Evolutionary conservation across 805 yeast species (phyloP).

Genomic region (Wickerhamiella siamensis): DNA sequence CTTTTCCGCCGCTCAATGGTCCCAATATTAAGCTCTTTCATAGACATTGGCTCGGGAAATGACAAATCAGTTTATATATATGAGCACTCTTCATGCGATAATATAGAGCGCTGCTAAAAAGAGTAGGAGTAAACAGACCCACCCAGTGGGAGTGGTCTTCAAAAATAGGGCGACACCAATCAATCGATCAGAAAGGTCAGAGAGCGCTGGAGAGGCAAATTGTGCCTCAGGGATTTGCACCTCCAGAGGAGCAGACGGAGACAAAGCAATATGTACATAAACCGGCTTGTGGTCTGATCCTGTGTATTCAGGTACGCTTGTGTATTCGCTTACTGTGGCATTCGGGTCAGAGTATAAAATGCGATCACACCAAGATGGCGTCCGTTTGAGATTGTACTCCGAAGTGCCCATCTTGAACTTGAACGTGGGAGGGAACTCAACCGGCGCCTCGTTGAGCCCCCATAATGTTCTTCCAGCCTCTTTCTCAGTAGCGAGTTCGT

Average conservation of each 20-base stretch:
- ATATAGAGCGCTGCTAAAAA: not conserved
- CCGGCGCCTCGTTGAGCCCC: conserved; percentile 53
- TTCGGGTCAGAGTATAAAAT: conserved; percentile 43
- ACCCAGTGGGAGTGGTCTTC: not conserved
- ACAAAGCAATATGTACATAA: conserved; percentile 32
- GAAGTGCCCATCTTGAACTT: conserved; percentile 40
- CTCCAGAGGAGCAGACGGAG: conserved; percentile 18
- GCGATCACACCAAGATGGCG: conserved; percentile 88
- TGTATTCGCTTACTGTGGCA: conserved; percentile 31
- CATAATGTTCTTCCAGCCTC: conserved; percentile 34
- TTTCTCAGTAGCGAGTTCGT: conserved; percentile 37
- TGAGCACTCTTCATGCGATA: not conserved
- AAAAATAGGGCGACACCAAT: conserved; percentile 1
- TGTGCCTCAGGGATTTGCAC: not conserved
- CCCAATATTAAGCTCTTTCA: not conserved
- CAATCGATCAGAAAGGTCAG: not conserved
- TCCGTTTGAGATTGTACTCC: conserved; percentile 43
- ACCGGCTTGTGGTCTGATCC: conserved; percentile 80
- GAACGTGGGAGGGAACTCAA: conserved; percentile 67
- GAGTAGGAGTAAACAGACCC: not conserved
- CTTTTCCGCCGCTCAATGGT: not conserved
- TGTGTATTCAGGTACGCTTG: conserved; percentile 33
- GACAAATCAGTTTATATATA: not conserved
- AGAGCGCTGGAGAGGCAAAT: not conserved
- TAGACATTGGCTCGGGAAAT: not conserved